A percentile compares a stretch with the other conserved stretches of the same genome.
Evolutionary conservation across 31 red algal genomes (phyloP).

Genomic region (Endocladia muricata): DNA sequence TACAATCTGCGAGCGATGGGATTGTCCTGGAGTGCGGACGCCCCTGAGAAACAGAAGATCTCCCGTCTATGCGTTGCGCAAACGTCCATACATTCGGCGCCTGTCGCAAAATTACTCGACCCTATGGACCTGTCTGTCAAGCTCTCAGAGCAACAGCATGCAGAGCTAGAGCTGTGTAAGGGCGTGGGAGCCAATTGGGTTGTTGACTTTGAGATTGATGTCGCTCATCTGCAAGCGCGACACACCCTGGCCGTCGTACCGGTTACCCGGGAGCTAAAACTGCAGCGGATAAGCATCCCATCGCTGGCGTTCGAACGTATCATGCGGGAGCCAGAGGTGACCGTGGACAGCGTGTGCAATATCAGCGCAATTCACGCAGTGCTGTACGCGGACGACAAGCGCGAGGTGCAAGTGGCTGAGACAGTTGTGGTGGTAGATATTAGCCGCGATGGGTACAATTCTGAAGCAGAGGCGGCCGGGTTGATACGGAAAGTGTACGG

Average conservation of each 20-base stretch:
- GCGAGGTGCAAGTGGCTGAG: neutral
- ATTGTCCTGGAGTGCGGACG: no score
- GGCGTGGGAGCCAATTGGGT: constrained; percentile 6
- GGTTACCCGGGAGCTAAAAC: neutral
- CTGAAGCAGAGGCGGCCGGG: neutral
- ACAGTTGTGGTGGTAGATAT: constrained; percentile 13
- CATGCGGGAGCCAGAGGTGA: neutral
- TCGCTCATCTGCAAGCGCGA: constrained; percentile 27
- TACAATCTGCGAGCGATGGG: no score
- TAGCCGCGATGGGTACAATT: constrained; percentile 4
- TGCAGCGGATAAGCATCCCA: constrained; percentile 2
- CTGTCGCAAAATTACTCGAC: neutral
- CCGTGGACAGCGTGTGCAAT: constrained; percentile 16
- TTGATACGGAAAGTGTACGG: constrained; percentile 23
- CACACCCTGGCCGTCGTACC: neutral
- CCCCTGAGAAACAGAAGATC: no score
- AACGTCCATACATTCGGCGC: neutral
- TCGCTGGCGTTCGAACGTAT: constrained; percentile 4
- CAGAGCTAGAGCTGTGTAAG: no score
- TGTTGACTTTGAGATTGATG: constrained; percentile 45
- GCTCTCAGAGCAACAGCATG: neutral
- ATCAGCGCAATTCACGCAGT: constrained; percentile 28
- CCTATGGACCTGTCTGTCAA: neutral
- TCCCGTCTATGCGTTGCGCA: no score
- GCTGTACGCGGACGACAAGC: neutral